A percentile compares a stretch with the other conserved stretches of the same genome.
These are phyloP conservation scores for Backusella sp. DNA, from an alignment of 192 early-diverging fungal species.

Conservation along the genomic window DNA sequence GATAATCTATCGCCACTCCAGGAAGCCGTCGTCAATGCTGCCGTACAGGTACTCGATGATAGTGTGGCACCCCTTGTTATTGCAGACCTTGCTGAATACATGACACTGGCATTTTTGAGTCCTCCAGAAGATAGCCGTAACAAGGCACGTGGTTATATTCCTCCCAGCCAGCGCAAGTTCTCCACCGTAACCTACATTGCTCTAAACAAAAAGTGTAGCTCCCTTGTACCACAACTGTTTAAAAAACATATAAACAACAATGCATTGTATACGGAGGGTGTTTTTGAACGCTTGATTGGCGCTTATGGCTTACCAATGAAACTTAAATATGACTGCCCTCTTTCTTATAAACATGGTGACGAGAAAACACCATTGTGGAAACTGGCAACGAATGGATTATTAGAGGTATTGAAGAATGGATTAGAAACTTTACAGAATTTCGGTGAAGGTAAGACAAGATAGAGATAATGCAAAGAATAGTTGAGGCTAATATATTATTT, in stretches of 20 bases:
- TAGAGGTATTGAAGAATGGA: conserved; percentile 56
- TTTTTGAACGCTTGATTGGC: conserved; percentile 50
- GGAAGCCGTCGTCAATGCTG: conserved; percentile 57
- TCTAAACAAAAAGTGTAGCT: conserved; percentile 63
- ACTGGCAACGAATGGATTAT: conserved; percentile 56
- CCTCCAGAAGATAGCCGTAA: conserved; percentile 24
- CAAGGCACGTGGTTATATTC: conserved; percentile 15
- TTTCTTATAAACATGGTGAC: conserved; percentile 60
- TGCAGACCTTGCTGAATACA: conserved; percentile 42
- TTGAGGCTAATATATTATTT: not conserved
- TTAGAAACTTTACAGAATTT: conserved; percentile 41
- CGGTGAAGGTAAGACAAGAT: conserved; percentile 16
- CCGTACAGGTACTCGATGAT: conserved; percentile 38
- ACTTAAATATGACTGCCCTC: conserved; percentile 73
- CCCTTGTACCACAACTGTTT: conserved; percentile 52
- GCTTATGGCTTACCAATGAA: conserved; percentile 71
- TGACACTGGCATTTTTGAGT: conserved; percentile 42
- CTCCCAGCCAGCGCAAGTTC: conserved; percentile 30
- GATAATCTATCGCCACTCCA: conserved; percentile 70
- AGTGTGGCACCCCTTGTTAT: conserved; percentile 32
- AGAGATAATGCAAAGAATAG: not conserved
- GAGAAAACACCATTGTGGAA: conserved; percentile 71
- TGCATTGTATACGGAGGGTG: conserved; percentile 52
- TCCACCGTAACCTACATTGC: conserved; percentile 71
- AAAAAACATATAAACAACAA: conserved; percentile 46